A percentile compares a stretch with the other conserved stretches of the same genome.
phyloP scores from a whole-genome alignment of 2,329 filamentous ascomycete genomes.

The Fusarium heterosporum region DNA sequence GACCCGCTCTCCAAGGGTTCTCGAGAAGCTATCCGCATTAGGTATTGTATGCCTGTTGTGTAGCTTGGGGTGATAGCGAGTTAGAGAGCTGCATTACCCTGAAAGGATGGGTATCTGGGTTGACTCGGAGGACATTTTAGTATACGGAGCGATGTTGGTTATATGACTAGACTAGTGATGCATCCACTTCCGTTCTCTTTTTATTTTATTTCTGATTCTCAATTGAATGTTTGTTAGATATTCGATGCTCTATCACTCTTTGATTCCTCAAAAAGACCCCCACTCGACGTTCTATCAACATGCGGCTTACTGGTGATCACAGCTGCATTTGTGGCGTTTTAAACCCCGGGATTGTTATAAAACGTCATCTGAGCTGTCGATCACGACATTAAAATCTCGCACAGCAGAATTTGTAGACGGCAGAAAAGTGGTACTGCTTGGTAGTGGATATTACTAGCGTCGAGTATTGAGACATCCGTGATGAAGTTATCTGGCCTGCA shows the following conservation, averaged over 20 bases:
- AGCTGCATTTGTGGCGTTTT: slow-evolving; percentile 31
- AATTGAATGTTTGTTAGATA: neutral
- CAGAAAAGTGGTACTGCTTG: slow-evolving; percentile 34
- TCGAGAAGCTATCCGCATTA: slow-evolving; percentile 26
- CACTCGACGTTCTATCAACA: slow-evolving; percentile 11
- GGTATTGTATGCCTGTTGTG: slow-evolving; percentile 22
- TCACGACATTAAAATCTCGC: slow-evolving; percentile 43
- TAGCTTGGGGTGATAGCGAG: slow-evolving; percentile 22
- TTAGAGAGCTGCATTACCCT: slow-evolving; percentile 10
- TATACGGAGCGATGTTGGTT: neutral
- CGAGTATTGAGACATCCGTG: slow-evolving; percentile 10
- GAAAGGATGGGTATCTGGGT: slow-evolving; percentile 9
- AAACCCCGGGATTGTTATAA: slow-evolving; percentile 19
- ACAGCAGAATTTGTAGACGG: slow-evolving; percentile 28
- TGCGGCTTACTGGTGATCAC: slow-evolving; percentile 16
- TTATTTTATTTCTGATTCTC: neutral
- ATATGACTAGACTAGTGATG: neutral
- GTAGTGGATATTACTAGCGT: slow-evolving; percentile 31
- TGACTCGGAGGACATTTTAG: neutral
- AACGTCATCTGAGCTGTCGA: slow-evolving; percentile 41
- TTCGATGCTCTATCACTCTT: neutral
- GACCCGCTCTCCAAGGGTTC: slow-evolving; percentile 34
- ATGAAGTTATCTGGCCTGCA: neutral
- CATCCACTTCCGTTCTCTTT: neutral
- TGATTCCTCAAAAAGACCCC: slow-evolving; percentile 5